Base-by-base conservation (phyloP, 2,329 filamentous ascomycete species). In the Chalara sp. region DNA sequence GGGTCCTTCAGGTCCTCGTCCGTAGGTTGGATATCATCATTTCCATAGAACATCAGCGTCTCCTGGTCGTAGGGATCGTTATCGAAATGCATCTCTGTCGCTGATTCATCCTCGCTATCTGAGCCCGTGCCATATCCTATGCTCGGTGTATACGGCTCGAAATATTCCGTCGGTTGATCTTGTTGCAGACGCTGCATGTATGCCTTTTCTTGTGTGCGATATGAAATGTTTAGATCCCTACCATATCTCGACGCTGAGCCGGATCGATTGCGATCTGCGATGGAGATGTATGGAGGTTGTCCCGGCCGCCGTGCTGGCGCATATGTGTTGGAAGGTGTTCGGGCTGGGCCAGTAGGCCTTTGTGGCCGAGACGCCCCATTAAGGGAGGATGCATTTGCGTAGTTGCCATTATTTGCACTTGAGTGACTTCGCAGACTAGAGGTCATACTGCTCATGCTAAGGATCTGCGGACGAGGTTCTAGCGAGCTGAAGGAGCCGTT, bases 121-220 rank as follows among this genome's bases (percentile, higher is more conserved):
- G 89, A 90, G 57, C 93, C 90, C 47, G 75, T 77, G 61, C 59
- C 66, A 65, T 86, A 85, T 53, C 78, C 80, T 56, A 89, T 72
- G 56, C 79, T 83, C 41, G 83, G 82, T 2, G 83, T 81, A 58
- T 87, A 86, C 10, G 83, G 75, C 50, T 90, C 84, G 56, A 74
- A 67, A 42, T 67, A 67, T 51, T 66, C 67, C 29, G 61, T 58
- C 21, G 75, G 72, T 42, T 83, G 80, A 58, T 93, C 88, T 65
- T 95, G 89, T 52, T 90, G 84, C 63, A 97, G 80, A 60, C 92
- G 84, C 68, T 96, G 89, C 33, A 97, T 86, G 66, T 99, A 99
- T 51, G 92, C 92, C 66, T 91, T 89, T 68, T 97, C 92, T 69
- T 97, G 89, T 45, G 88, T 87, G 53, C 87, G 76, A 65, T 88